Percentiles rank a stretch among this genome's conserved stretches.
Evolutionary conservation across 805 yeast species (phyloP).

Genomic region (Sporopachydermia quercuum): DNA sequence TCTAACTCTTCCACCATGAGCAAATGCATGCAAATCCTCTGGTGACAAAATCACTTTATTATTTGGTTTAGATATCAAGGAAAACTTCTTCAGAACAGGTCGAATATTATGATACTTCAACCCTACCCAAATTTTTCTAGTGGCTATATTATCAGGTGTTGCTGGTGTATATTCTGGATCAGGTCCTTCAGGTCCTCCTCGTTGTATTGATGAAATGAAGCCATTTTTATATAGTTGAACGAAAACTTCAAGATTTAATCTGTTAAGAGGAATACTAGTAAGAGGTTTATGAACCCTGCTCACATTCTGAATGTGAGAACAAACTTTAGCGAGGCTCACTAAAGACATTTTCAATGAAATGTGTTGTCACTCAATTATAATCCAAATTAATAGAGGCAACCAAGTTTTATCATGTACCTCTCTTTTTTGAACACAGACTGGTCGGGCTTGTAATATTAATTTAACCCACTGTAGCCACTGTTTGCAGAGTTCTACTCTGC

Average conservation of each 20-base stretch:
- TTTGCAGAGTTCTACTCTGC: not conserved
- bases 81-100: conserved; percentile 61
- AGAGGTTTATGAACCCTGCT: conserved; percentile 56
- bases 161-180: conserved; percentile 43
- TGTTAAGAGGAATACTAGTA: conserved; percentile 73
- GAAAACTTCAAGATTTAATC: conserved; percentile 71
- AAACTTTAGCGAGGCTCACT: conserved; percentile 67
- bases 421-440: conserved; percentile 4
- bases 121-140: conserved; percentile 84
- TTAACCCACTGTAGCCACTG: not conserved
- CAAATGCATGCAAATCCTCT: conserved; percentile 54
- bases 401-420: not conserved
- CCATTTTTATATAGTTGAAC: conserved; percentile 84
- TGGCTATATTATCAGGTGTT: conserved; percentile 74
- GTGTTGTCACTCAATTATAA: conserved; percentile 1
- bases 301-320: conserved; percentile 84
- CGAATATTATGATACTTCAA: conserved; percentile 71
- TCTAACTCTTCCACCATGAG: conserved; percentile 64
- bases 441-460: conserved; percentile 2
- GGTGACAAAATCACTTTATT: conserved; percentile 50
- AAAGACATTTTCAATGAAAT: conserved; percentile 64
- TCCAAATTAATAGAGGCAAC: not conserved
- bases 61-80: conserved; percentile 74
- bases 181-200: conserved; percentile 78
- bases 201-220: conserved; percentile 65